Base-by-base conservation (phyloP, 805 yeast species). In the Middelhovenomyces tepae region DNA sequence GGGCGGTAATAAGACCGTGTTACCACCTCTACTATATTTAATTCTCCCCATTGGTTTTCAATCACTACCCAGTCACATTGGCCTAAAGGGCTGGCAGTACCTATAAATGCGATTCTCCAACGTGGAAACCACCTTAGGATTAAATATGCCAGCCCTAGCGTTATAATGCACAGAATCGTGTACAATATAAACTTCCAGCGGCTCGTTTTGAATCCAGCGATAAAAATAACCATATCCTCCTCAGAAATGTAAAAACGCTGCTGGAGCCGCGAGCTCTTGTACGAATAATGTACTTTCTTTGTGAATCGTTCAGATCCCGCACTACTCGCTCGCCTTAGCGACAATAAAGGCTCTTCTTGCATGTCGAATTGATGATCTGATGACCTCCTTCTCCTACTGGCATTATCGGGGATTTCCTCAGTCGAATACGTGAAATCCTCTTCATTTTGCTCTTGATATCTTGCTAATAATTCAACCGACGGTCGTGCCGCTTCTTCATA, bases 161-260 rank as follows among this genome's bases (percentile, higher is more conserved):
- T 73, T 2, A 59, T 19, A 1, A 71, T 32, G 39, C 85, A 78
- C 2, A 80, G 37, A 0, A 69, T 9, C 39, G 71, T 68, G 51
- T 78, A 86, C 1, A 69, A 10, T 0, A 60, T 24, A 4, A 57
- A 47, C 40, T 75, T 71, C 43, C 65, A 34, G 30, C 50, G 50
- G 8, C 77, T 70, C 10, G 76, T 71, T 34, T 57, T 57, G 55
- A 83, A 91, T 4, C 97, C 97, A 0, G 96, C 98, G 41, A 91
- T 81, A 40, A 94, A 95, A 39, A 91, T 72, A 8, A 89, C 89
- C 49, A 91, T 63, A 61, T 91, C 99, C 53, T 91, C 98, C 54
- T 91, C 97, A 0, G 95, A 87, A 40, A 91, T 71, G 55, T 89
- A 91, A 55, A 82, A 85, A 37, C 95, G 67, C 57, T 91, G 99